Base-by-base conservation (phyloP, 306 rosid species). In the Erythrophleum fordii region DNA sequence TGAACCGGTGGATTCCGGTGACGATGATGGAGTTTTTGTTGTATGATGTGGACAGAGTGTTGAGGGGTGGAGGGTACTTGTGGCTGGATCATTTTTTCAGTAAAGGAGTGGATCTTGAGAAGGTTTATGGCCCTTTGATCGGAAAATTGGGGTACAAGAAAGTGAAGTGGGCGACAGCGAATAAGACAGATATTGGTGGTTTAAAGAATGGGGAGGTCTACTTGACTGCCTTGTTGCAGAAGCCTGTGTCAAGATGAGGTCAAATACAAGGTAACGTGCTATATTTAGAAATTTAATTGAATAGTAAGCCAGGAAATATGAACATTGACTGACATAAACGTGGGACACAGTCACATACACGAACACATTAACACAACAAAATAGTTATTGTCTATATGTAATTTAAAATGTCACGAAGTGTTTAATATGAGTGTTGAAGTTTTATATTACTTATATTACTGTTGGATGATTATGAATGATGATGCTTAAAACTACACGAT, bases 11-110 rank as follows among this genome's bases (percentile, higher is more conserved):
- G 99, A 95, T 95, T 28, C 99, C 99, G 9, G 49, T 73, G 73
- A 79, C 87, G 28, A 88, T 89, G 65, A 46, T 95, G 91, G 99
- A 93, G 86, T 95, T 95, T 62, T 71, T 95, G 92, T 59, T 95
- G 48, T 88, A 80, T 73, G 99, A 95, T 62, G 80, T 86, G 75
- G 99, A 95, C 42, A 83, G 99, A 44, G 97, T 95, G 81, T 79
- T 95, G 87, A 87, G 98, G 75, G 86, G 85, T 41, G 99, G 99
- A 9, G 99, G 99, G 76, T 95, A 87, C 71, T 86, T 95, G 85
- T 95, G 96, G 99, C 20, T 95, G 81, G 99, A 95, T 76, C 96
- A 92, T 17, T 95, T 95, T 80, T 95, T 95, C 65, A 85, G 98
- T 74, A 95, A 90, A 70, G 84, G 88, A 11, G 80, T 64, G 80